Base-by-base conservation (phyloP, 305 asterid species). In the Fraxinus sp. region DNA sequence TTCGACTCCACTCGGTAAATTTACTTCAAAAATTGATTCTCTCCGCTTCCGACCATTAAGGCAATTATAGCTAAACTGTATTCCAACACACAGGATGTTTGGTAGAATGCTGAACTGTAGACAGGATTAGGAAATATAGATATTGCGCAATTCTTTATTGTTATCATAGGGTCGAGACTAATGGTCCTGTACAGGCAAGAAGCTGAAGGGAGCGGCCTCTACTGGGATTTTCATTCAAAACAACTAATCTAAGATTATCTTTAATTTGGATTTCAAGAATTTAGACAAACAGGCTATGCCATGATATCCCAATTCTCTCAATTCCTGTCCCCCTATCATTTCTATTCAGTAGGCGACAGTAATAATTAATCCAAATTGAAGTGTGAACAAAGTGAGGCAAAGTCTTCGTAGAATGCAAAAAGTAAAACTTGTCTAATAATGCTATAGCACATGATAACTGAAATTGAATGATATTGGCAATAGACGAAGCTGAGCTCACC, bases 301-400 rank as follows among this genome's bases (percentile, higher is more conserved):
- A 46, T 46, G 55, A 46, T 46, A 46, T 46, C 55, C 16, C 55
- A 2, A 13, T 46, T 46, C 55, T 46, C n/a, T 46, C n/a, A 46
- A 46, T 46, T 46, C 55, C 55, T 13, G 5, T 13, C 5, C n/a
- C n/a, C 55, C 55, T 46, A 3, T 2, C 55, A 46, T 3, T 46
- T 46, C 5, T 46, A 46, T 46, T 46, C 55, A 11, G 55, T 46
- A 46, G 55, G 6, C 55, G 55, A 46, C 55, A 3, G 55, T 46
- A 46, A 46, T 46, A 46, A 16, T 49, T 49, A 49, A 49, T 49
- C 62, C 5, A 73, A 33, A 84, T 77, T 6, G 22, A n/a, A 49
- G 81, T 76, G 59, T 32, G 5, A 52, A 26, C n/a, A 76, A 76
- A 66, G 81, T 66, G 59, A 7, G 26, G 80, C 81, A 82, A 24